A percentile compares a stretch with the other conserved stretches of the same genome.
phyloP scores from a whole-genome alignment of 192 early-diverging fungal genomes.

The Helicostylum pulchrum region DNA sequence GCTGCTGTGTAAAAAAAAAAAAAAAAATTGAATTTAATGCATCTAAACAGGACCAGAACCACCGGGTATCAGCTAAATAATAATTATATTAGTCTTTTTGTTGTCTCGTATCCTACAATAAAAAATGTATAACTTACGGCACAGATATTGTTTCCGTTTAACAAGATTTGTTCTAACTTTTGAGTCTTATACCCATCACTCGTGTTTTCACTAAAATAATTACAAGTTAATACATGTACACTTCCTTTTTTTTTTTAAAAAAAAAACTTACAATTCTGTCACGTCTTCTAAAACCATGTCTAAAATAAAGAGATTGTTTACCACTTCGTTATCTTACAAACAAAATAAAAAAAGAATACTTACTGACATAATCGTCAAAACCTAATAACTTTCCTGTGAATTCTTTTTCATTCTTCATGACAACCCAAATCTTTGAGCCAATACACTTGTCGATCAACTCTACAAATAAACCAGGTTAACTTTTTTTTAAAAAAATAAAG shows the following conservation, averaged over 20 bases:
- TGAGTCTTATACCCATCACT: constrained; percentile 70
- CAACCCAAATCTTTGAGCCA: constrained; percentile 94
- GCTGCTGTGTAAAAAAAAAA: too few relatives aligned
- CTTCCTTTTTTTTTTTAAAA: neutral
- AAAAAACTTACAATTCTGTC: constrained; percentile 78
- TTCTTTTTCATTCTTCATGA: constrained; percentile 97
- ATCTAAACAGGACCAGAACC: constrained; percentile 45
- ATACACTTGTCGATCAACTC: constrained; percentile 99
- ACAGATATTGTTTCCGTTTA: constrained; percentile 98
- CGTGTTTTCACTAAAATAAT: constrained; percentile 64
- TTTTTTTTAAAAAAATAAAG: neutral
- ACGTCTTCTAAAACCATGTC: constrained; percentile 98
- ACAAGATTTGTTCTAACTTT: constrained; percentile 84
- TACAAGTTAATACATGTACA: constrained; percentile 1
- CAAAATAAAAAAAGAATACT: neutral
- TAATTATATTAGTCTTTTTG: neutral
- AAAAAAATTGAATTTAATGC: too few relatives aligned
- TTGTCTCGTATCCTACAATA: neutral
- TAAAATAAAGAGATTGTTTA: constrained; percentile 13
- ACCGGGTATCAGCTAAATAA: constrained; percentile 51
- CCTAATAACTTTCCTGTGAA: constrained; percentile 93
- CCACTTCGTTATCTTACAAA: neutral
- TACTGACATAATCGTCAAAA: constrained; percentile 98
- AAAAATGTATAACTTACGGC: constrained; percentile 58
- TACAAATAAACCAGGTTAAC: constrained; percentile 28